These are phyloP conservation scores for sorghum (Sorghum bicolor) DNA, from an alignment of 176 grass and related monocot genomes.

Conservation along the genomic window Sorghum_bicolor_NCBIv3 NC_012873.2:61445001-61445500, in stretches of 20 bases:
- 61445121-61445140: neutral
- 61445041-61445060: neutral
- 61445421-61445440: slow-evolving; percentile 19
- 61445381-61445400: neutral
- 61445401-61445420: slow-evolving; percentile 10
- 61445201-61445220: slow-evolving; percentile 19
- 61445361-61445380: neutral
- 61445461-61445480: neutral
- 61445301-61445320: slow-evolving; percentile 18
- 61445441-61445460: slow-evolving; percentile 42
- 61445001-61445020: neutral
- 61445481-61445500: no score
- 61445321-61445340: neutral
- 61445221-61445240: neutral
- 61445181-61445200: slow-evolving; percentile 20
- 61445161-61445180: slow-evolving; percentile 30
- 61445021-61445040: neutral
- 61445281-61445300: neutral
- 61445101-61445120: neutral
- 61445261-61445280: neutral
- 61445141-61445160: slow-evolving; percentile 23
- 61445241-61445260: neutral
- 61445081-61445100: neutral
- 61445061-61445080: neutral
- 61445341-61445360: neutral